Percentiles rank a stretch among this genome's conserved stretches.
These are phyloP conservation scores for Basidiobolus meristosporus DNA, from an alignment of 371 early-diverging fungal genomes.

Conservation along the genomic window DNA sequence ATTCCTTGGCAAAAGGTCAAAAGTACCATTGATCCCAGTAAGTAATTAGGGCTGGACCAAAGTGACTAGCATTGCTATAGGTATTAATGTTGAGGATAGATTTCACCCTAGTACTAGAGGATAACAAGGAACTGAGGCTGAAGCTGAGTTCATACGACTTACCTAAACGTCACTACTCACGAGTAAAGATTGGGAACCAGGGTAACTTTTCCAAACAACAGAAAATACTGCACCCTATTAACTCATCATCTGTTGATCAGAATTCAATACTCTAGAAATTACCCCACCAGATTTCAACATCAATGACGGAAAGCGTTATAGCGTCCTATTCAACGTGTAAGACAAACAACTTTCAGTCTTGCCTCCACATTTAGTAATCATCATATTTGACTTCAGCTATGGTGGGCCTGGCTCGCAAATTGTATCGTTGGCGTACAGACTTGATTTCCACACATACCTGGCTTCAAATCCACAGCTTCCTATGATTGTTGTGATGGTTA, in stretches of 20 bases:
- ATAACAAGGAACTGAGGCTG: constrained; percentile 23
- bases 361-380: too few relatives aligned
- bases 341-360: too few relatives aligned
- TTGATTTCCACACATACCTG: constrained; percentile 59
- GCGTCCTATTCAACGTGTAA: constrained; percentile 31
- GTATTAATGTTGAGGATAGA: constrained; percentile 1
- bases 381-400: constrained; percentile 38
- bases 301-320: constrained; percentile 30
- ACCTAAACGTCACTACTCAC: constrained; percentile 29
- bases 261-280: constrained; percentile 63
- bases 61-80: neutral
- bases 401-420: constrained; percentile 87
- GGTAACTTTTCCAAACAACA: constrained; percentile 15
- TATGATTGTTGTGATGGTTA: constrained; percentile 15
- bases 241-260: constrained; percentile 9
- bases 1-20: constrained; percentile 62
- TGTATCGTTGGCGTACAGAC: constrained; percentile 40
- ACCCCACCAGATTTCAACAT: constrained; percentile 70
- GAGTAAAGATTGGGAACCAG: constrained; percentile 30
- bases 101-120: constrained; percentile 27
- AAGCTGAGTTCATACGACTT: constrained; percentile 23
- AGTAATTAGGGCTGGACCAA: too few relatives aligned
- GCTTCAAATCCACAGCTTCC: constrained; percentile 25
- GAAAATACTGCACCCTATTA: neutral
- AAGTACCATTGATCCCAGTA: constrained; percentile 18